Conservation (phyloP, 179 eudicot species). For the Beta lomatogona region DNA sequence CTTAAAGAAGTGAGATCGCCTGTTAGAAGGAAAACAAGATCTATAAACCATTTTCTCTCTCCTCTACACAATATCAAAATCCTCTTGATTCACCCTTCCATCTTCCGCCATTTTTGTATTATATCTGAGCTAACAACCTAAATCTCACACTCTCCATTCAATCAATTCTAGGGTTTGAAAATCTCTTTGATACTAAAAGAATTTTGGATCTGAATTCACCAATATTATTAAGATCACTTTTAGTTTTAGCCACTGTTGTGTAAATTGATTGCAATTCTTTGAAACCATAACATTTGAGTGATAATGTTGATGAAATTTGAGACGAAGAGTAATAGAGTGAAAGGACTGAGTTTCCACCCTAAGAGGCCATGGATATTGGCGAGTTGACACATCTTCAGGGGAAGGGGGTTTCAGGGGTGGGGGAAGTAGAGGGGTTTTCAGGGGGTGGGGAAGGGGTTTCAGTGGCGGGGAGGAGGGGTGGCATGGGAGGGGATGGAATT, state of each 20-base stretch:
- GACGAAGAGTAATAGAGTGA: conserved; percentile 85
- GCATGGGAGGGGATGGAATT: too few species aligned
- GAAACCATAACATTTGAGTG: neutral
- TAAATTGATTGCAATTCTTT: neutral
- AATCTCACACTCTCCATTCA: conserved; percentile 4
- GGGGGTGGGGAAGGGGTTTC: too few species aligned
- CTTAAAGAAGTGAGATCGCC: neutral
- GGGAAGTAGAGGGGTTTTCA: too few species aligned
- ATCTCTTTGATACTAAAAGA: neutral
- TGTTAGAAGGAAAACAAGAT: conserved; percentile 19
- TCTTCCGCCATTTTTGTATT: conserved; percentile 4
- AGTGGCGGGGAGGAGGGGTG: too few species aligned
- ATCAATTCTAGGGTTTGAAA: conserved; percentile 18
- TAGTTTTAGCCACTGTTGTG: neutral
- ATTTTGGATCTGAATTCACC: neutral
- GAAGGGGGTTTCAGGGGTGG: too few species aligned
- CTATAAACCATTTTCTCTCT: neutral
- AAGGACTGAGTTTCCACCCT: conserved; percentile 74
- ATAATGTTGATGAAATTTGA: conserved; percentile 83
- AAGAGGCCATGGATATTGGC: conserved; percentile 86
- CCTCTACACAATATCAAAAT: conserved; percentile 6
- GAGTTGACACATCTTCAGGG: conserved; percentile 49
- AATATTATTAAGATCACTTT: neutral
- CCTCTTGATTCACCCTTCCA: conserved; percentile 8
- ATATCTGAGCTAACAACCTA: conserved; percentile 23